Percentiles rank a stretch among this genome's conserved stretches.
Evolutionary conservation across 495 filamentous ascomycete species (phyloP).

Genomic region (Hypoxylon rickii): DNA sequence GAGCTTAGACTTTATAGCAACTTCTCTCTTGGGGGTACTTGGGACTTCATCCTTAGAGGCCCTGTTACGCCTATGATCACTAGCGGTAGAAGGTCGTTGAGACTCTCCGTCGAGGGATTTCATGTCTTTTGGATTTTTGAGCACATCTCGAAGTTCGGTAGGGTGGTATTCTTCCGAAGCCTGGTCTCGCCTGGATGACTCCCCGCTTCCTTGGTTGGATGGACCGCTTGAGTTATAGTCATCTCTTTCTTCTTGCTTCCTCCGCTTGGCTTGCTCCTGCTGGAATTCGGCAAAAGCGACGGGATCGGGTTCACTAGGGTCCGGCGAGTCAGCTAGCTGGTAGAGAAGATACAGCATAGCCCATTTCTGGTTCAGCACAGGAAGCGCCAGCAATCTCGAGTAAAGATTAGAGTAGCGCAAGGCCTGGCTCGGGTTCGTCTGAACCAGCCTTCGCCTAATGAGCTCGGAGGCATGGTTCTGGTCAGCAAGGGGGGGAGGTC

Average conservation of each 20-base stretch:
- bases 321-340: conserved; percentile 70
- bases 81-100: conserved; percentile 25
- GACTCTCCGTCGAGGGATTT: conserved; percentile 33
- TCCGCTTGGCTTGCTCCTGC: conserved; percentile 34
- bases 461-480: conserved; percentile 90
- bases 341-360: conserved; percentile 90
- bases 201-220: conserved; percentile 29
- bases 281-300: conserved; percentile 41
- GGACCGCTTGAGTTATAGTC: conserved; percentile 30
- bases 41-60: conserved; percentile 24
- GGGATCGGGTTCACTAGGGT: conserved; percentile 48
- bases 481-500: conserved; percentile 53
- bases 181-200: conserved; percentile 9
- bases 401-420: conserved; percentile 86
- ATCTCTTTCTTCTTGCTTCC: conserved; percentile 30
- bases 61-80: conserved; percentile 30
- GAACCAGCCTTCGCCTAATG: conserved; percentile 85
- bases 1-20: conserved; percentile 55
- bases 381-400: conserved; percentile 81
- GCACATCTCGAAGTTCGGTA: conserved; percentile 39
- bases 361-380: conserved; percentile 94
- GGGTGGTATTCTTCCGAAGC: conserved; percentile 31
- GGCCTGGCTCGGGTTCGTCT: conserved; percentile 80
- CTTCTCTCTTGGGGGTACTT: conserved; percentile 41
- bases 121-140: conserved; percentile 37